These are phyloP conservation scores for Xerocomus spinulosus DNA, from an alignment of 768 basidiomycete species.

Conservation along the genomic window DNA sequence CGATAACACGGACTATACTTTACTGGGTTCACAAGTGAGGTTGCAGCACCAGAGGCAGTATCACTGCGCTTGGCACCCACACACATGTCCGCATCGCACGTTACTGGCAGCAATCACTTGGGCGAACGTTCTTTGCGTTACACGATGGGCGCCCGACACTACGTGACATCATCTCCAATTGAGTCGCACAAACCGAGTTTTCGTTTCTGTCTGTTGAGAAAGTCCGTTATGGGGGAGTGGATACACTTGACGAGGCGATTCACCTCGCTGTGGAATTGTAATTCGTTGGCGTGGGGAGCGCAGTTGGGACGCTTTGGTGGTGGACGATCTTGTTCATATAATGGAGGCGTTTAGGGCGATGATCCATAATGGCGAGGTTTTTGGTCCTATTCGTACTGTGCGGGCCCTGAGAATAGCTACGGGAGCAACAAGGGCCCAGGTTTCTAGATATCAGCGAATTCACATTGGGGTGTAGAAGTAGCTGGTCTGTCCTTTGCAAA, in stretches of 20 bases:
- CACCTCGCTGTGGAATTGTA: background rate
- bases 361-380: too few relatives aligned
- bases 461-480: background rate
- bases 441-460: background rate
- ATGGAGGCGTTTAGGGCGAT: background rate
- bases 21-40: background rate
- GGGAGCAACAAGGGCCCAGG: background rate
- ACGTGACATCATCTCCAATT: background rate
- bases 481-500: too few relatives aligned
- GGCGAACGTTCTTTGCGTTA: background rate
- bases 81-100: background rate
- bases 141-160: background rate
- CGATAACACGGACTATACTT: constrained; percentile 11
- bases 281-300: background rate
- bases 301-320: background rate
- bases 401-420: background rate
- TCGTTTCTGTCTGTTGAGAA: too few relatives aligned
- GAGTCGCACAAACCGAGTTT: background rate
- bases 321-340: background rate
- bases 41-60: background rate
- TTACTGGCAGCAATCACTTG: background rate
- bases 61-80: background rate
- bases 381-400: background rate
- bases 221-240: background rate
- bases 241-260: background rate